phyloP scores from a whole-genome alignment of 371 early-diverging fungal species.

The Phascolomyces articulosus region DNA sequence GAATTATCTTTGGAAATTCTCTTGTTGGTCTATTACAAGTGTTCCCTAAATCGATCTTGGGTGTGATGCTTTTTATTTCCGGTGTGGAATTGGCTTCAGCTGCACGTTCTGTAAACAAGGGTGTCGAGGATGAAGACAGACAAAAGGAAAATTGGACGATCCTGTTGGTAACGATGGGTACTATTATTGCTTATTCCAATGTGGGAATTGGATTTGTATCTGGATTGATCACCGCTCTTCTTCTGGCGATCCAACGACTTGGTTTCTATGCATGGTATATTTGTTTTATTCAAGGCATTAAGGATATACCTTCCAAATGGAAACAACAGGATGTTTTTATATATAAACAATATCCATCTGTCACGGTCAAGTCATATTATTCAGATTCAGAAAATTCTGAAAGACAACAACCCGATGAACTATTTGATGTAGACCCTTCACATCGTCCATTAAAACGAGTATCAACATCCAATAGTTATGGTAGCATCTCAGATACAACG shows the following conservation, averaged over 20 bases:
- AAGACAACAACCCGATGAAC: too few species aligned
- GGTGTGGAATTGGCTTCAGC: slow-evolving; percentile 79
- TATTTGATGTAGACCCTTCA: too few species aligned
- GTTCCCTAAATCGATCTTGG: slow-evolving; percentile 81
- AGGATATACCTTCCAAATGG: slow-evolving; percentile 26
- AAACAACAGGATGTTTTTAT: slow-evolving; percentile 16
- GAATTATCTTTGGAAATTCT: slow-evolving; percentile 81
- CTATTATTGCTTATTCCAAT: slow-evolving; percentile 74
- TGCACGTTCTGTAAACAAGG: slow-evolving; percentile 60
- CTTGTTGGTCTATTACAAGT: slow-evolving; percentile 68
- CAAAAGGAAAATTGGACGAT: slow-evolving; percentile 68
- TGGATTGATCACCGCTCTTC: slow-evolving; percentile 58
- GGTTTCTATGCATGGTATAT: slow-evolving; percentile 29
- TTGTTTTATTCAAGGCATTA: slow-evolving; percentile 3
- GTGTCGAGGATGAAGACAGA: slow-evolving; percentile 32
- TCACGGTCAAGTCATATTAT: not conserved
- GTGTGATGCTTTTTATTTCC: slow-evolving; percentile 86
- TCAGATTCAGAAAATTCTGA: too few species aligned
- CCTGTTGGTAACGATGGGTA: slow-evolving; percentile 70
- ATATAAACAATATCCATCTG: not conserved
- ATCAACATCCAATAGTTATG: too few species aligned
- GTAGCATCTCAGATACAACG: too few species aligned
- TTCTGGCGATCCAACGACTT: slow-evolving; percentile 46
- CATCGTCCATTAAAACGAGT: too few species aligned
- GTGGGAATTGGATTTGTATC: slow-evolving; percentile 84